Base-by-base conservation (phyloP, 2,329 filamentous ascomycete species). In the Corynespora cassiicola region DNA sequence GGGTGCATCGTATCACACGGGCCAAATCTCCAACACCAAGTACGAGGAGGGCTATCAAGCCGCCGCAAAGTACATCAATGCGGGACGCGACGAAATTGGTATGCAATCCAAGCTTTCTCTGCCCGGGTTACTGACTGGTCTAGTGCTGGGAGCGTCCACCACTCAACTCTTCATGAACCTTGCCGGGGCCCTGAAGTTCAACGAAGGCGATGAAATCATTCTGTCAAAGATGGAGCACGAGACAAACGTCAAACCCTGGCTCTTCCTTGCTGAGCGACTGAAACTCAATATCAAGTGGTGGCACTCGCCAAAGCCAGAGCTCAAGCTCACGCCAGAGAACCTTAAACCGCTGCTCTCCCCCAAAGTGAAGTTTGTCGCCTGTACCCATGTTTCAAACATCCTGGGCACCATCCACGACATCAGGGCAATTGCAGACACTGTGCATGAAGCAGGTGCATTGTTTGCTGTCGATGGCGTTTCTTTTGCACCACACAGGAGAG, bases 121-220 rank as follows among this genome's bases (percentile, higher is more conserved):
- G 10, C 9, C 8, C 19, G 17, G 31, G 36, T 12, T 20, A 18
- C 28, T 49, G 10, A 40, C 11, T 1, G 4, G 8, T 10, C 18
- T 12, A 82, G 86, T 87, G 29, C 77, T 90, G 37, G 87, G 87
- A 1, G 71, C 84, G 0, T 88, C 87, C 2, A 88, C 87, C 1
- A 91, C 88, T 0, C 87, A 90, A 59, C 77, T 90, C 7, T 81
- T 90, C 54, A 81, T 86, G 50, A 91, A 90, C 60, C 76, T 90
- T 11, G 52, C 66, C 15, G 31, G 40, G 8, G 56, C 66, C 7
- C 48, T 71, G 22, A 41, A 63, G 8, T 58, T 70, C 36, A 42
- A 56, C 4, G 47, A 58, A 10, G 67, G 81, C 27, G 81, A 84
- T 43, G 85, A 89, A 58, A 76, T 92, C 31, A 72, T 94, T 45